Conservation (phyloP, 768 basidiomycete species). For the Trametes villosa region DNA sequence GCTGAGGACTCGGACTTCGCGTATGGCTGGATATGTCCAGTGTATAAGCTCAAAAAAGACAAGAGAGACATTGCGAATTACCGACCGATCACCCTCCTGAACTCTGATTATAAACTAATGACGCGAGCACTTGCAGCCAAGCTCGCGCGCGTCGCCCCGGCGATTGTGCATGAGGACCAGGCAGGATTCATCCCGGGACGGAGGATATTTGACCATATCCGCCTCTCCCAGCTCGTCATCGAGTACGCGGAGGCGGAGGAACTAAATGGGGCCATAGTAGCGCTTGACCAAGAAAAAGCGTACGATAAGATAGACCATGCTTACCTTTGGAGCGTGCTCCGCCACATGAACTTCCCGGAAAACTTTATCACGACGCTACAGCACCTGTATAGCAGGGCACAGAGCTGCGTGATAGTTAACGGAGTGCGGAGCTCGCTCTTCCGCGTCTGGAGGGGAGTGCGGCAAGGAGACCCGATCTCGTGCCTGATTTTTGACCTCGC, state of each 20-base stretch:
- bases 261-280: constrained; percentile 16
- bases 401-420: background rate
- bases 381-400: background rate
- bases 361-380: constrained; percentile 28
- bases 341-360: constrained; percentile 5
- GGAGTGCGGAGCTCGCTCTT: background rate
- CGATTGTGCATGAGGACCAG: constrained; percentile 41
- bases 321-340: constrained; percentile 18
- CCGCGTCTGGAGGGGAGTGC: background rate
- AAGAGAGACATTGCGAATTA: constrained; percentile 12
- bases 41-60: constrained; percentile 39
- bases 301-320: constrained; percentile 22
- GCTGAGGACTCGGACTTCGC: constrained; percentile 28
- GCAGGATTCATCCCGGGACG: constrained; percentile 44
- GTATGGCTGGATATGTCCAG: constrained; percentile 38
- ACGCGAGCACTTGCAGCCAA: constrained; percentile 30
- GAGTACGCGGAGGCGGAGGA: constrained; percentile 13
- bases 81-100: constrained; percentile 30
- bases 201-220: constrained; percentile 37
- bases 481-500: background rate
- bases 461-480: background rate
- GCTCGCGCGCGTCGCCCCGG: constrained; percentile 16
- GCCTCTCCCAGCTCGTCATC: constrained; percentile 28
- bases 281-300: background rate
- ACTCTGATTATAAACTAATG: constrained; percentile 39